Conservation (phyloP, 345 rosid species). For the Trapa bicornis region DNA sequence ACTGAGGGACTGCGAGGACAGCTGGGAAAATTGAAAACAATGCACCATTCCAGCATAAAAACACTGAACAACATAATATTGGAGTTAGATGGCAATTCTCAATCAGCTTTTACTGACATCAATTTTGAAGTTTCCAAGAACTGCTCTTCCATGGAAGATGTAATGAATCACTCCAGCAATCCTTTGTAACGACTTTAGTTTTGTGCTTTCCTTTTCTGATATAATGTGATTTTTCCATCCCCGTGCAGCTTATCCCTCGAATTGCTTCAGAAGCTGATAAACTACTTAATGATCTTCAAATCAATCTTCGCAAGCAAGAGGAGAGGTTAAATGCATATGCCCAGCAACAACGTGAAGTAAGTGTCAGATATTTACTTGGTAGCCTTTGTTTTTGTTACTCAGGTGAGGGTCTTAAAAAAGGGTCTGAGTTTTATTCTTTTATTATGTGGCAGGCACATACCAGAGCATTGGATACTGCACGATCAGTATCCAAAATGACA, state of each 20-base stretch:
- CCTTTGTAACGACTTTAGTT: constrained; percentile 1
- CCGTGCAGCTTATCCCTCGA: constrained; percentile 68
- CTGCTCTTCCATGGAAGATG: constrained; percentile 72
- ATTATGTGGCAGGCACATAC: constrained; percentile 57
- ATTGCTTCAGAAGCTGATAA: constrained; percentile 85
- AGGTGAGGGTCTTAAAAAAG: background rate
- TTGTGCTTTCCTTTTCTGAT: constrained; percentile 8
- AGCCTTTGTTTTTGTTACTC: background rate
- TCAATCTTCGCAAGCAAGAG: constrained; percentile 65
- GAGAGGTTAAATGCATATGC: constrained; percentile 66
- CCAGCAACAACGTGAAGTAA: constrained; percentile 70
- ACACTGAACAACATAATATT: constrained; percentile 65
- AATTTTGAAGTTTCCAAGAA: constrained; percentile 84
- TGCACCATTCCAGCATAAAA: constrained; percentile 67
- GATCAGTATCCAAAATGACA: constrained; percentile 69
- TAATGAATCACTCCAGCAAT: constrained; percentile 20
- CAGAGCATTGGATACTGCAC: constrained; percentile 72
- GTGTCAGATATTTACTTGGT: constrained; percentile 1
- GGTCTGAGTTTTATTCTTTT: constrained; percentile 2
- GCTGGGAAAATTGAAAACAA: constrained; percentile 47
- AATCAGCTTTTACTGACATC: constrained; percentile 55
- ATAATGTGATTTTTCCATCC: constrained; percentile 11
- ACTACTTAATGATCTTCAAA: constrained; percentile 71
- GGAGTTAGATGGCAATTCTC: constrained; percentile 70
- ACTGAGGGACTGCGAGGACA: constrained; percentile 74